These are phyloP conservation scores for Colletotrichum tamarilloi DNA, from an alignment of 2,329 filamentous ascomycete species.

Conservation along the genomic window DNA sequence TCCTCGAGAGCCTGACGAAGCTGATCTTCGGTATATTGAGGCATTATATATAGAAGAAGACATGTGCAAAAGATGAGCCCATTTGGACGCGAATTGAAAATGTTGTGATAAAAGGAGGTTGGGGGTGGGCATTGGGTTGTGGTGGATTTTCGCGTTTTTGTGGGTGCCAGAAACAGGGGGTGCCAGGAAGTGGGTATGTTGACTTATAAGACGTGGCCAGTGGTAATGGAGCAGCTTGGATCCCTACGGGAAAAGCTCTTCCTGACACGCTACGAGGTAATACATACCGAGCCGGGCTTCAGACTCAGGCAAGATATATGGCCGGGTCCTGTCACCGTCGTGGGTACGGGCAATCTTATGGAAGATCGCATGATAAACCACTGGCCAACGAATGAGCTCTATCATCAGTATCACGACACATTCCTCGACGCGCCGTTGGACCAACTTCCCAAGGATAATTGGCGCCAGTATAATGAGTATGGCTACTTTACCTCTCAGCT, in stretches of 20 bases:
- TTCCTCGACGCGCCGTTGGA: conserved; percentile 75
- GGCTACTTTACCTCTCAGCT: too few species aligned
- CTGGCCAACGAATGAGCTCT: conserved; percentile 59
- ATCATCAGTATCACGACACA: conserved; percentile 65
- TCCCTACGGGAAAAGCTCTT: conserved; percentile 68
- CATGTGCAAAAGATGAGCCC: too few species aligned
- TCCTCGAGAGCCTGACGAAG: too few species aligned
- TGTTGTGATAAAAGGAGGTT: too few species aligned
- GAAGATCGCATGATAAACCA: conserved; percentile 48
- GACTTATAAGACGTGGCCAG: conserved; percentile 62
- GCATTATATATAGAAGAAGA: too few species aligned
- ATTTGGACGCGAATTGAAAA: too few species aligned
- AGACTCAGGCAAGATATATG: not conserved
- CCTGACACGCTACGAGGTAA: conserved; percentile 59
- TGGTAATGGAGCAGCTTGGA: conserved; percentile 57
- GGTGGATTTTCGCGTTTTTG: too few species aligned
- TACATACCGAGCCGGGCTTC: conserved; percentile 45
- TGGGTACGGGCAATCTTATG: conserved; percentile 71
- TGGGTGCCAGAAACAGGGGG: too few species aligned
- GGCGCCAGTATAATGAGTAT: not conserved
- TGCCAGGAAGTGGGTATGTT: too few species aligned
- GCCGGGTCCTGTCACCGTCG: conserved; percentile 70
- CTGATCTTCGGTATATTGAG: too few species aligned
- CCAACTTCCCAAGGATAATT: conserved; percentile 40
- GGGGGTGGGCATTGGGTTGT: too few species aligned